phyloP scores from a whole-genome alignment of 768 basidiomycete species.

The Boletus huronensis region DNA sequence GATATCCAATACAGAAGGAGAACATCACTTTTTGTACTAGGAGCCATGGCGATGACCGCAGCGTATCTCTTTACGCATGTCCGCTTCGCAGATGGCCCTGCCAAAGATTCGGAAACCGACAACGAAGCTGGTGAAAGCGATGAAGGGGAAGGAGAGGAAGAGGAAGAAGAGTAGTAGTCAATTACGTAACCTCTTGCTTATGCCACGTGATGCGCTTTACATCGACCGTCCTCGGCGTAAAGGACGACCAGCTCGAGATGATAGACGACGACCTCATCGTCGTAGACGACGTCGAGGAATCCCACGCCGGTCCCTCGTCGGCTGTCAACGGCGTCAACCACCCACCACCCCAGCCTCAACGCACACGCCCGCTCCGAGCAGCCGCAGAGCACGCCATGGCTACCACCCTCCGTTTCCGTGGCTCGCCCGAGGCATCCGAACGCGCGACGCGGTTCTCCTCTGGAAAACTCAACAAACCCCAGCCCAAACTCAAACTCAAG shows the following conservation, averaged over 20 bases:
- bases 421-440: conserved; percentile 36
- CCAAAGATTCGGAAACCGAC: neutral
- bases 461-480: conserved; percentile 42
- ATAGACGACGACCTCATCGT: conserved; percentile 65
- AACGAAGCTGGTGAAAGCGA: conserved; percentile 1
- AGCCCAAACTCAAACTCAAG: conserved; percentile 86
- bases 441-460: conserved; percentile 58
- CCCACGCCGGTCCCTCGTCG: conserved; percentile 37
- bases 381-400: conserved; percentile 36
- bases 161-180: conserved; percentile 20
- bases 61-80: conserved; percentile 32
- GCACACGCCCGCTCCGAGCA: conserved; percentile 32
- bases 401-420: conserved; percentile 31
- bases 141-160: conserved; percentile 15
- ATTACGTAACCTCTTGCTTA: neutral
- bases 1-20: conserved; percentile 47
- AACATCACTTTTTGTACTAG: conserved; percentile 52
- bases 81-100: neutral
- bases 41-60: conserved; percentile 41
- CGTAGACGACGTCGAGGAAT: conserved; percentile 53
- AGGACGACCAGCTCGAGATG: conserved; percentile 4
- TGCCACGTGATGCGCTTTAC: conserved; percentile 16
- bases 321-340: conserved; percentile 24
- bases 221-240: neutral
- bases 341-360: conserved; percentile 17